A percentile compares a stretch with the other conserved stretches of the same genome.
phyloP scores from a whole-genome alignment of 164 flowering plant genomes.

The Kalanchoe fedtschenkoi region DNA sequence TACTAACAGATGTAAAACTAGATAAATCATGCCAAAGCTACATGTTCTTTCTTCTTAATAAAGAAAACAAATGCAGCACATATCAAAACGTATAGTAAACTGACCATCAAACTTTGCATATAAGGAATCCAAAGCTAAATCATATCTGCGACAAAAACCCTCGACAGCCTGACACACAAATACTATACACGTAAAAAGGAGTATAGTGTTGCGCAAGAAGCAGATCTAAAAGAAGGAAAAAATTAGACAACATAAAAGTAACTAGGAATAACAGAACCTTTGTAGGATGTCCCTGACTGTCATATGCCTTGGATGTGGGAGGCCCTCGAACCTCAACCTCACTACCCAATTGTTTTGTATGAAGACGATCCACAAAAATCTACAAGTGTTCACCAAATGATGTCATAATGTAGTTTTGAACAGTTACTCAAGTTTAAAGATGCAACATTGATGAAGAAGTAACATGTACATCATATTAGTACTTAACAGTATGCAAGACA shows the following conservation, averaged over 20 bases:
- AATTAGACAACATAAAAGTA: neutral
- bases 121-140: constrained; percentile 38
- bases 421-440: neutral
- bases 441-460: neutral
- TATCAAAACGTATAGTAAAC: constrained; percentile 6
- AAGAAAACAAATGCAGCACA: neutral
- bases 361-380: constrained; percentile 57
- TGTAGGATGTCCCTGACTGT: constrained; percentile 71
- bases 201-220: neutral
- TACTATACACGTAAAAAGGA: neutral
- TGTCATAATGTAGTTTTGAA: neutral
- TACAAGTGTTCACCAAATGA: constrained; percentile 16
- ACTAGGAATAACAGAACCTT: constrained; percentile 36
- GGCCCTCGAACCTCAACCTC: constrained; percentile 94
- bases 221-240: neutral
- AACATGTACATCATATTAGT: neutral
- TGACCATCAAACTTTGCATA: constrained; percentile 66
- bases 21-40: neutral
- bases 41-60: neutral
- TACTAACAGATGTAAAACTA: neutral
- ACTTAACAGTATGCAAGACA: neutral
- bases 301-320: constrained; percentile 85
- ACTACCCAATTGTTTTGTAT: constrained; percentile 54
- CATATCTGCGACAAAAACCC: constrained; percentile 83
- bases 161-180: constrained; percentile 64